Evolutionary conservation across 768 basidiomycete species (phyloP), one percentile per base, ranked within the genome.

Genomic region (Xanthoconium stramineum): DNA sequence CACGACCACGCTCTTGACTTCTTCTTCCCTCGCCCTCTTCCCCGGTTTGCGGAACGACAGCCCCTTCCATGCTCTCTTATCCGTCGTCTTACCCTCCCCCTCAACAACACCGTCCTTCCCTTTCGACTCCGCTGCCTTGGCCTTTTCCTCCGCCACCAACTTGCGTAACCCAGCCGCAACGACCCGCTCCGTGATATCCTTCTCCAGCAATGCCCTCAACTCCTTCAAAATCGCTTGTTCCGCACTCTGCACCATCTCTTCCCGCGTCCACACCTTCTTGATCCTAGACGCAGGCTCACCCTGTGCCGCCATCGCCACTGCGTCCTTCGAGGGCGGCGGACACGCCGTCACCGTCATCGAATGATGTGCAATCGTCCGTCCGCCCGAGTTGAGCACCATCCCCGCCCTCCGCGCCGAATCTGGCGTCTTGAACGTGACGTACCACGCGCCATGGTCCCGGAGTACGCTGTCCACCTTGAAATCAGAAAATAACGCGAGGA

Each of bases 391-490:
- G 36, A 94, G 80, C 4, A 91, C 84, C 61, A 82, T 80, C 10
- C 79, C 78, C 0, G 91, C 89, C 4, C 86, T 78, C 7, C 83
- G 76, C 0, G 94, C 94, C 0, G 80, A 69, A 52, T 82, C 82
- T 3, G 76, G 66, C 5, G 83, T 81, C 19, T 74, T 65, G 68
- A 97, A 98, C 5, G 92, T 89, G 59, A 94, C 80, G 66, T 94
- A 95, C 78, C 91, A 88, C 11, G 85, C 88, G 2, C 74, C 72
- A 49, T 81, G 79, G 67, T 89, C 89, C 58, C 83, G 81, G 2
- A 93, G 74, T 29, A 94, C 78, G 79, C 83, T 79, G 47, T 91
- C 83, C 19, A 89, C 80, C 58, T 83, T 77, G 72, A 92, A 92
- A 47, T 78, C 82, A 37, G 79, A 77, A 66, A 93, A 86, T 63